phyloP scores from a whole-genome alignment of 2,329 filamentous ascomycete genomes.

The Neopestalotiopsis sp. region DNA sequence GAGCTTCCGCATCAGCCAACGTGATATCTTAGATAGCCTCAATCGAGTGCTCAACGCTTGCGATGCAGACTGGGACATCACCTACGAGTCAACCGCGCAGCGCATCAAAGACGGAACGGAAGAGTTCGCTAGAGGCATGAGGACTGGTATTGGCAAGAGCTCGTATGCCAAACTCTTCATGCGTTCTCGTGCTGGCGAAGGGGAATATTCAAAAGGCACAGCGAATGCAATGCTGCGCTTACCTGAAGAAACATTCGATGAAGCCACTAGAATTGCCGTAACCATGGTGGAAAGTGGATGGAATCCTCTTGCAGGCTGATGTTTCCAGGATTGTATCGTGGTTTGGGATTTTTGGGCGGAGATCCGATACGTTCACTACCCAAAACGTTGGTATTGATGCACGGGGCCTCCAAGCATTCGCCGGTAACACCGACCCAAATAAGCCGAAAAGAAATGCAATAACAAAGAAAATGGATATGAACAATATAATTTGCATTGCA shows the following conservation, averaged over 20 bases:
- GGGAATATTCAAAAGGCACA: not conserved
- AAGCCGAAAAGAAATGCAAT: no score
- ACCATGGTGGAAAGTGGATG: not conserved
- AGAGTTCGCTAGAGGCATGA: slow-evolving; percentile 45
- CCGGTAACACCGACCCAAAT: no score
- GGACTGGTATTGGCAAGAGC: slow-evolving; percentile 47
- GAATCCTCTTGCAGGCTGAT: not conserved
- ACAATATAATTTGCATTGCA: no score
- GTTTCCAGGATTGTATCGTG: no score
- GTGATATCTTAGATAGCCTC: slow-evolving; percentile 64
- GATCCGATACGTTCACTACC: no score
- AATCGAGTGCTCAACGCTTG: slow-evolving; percentile 59
- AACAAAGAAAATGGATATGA: no score
- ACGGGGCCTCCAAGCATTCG: no score
- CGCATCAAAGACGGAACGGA: slow-evolving; percentile 51
- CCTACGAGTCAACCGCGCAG: slow-evolving; percentile 45
- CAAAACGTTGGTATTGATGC: no score
- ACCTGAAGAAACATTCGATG: not conserved
- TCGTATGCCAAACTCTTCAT: slow-evolving; percentile 49
- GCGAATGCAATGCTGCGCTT: not conserved
- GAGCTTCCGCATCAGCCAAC: slow-evolving; percentile 62
- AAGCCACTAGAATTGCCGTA: not conserved
- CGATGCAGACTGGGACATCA: slow-evolving; percentile 64
- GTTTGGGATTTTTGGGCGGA: no score
- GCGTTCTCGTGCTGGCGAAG: not conserved